These are phyloP conservation scores for Eurotiales sp. DNA, from an alignment of 2,329 filamentous ascomycete genomes.

Conservation along the genomic window DNA sequence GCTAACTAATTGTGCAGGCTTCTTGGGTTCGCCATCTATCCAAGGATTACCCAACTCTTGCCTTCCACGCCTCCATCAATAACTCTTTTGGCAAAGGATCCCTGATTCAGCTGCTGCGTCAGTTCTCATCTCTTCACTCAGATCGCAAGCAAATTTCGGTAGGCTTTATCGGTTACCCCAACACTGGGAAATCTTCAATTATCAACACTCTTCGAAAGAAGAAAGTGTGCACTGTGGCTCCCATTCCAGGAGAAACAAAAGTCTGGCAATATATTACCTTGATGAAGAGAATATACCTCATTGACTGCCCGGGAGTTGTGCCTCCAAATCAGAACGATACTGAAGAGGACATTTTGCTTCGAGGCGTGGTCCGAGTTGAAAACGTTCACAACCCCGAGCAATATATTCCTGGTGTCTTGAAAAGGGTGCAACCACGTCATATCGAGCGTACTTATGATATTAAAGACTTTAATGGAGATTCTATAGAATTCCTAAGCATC, in stretches of 20 bases:
- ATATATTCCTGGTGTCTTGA: constrained; percentile 81
- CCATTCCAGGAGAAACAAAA: constrained; percentile 94
- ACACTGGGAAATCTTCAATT: constrained; percentile 92
- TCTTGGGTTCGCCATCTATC: constrained; percentile 87
- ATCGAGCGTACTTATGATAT: constrained; percentile 91
- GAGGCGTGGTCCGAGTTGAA: constrained; percentile 89
- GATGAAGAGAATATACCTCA: constrained; percentile 91
- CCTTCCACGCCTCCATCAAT: constrained; percentile 90
- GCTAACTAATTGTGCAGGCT: constrained; percentile 58
- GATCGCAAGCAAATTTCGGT: constrained; percentile 93
- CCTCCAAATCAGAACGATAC: constrained; percentile 81
- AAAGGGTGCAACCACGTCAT: constrained; percentile 77
- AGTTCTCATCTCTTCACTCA: constrained; percentile 86
- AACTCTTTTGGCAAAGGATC: constrained; percentile 97
- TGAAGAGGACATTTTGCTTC: constrained; percentile 80
- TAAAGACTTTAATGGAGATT: constrained; percentile 58
- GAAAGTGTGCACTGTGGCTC: constrained; percentile 88
- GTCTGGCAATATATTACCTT: constrained; percentile 97
- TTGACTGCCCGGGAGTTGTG: constrained; percentile 95
- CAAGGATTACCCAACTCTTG: constrained; percentile 87
- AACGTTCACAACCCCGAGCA: constrained; percentile 96
- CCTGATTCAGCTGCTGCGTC: constrained; percentile 82
- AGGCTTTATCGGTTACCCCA: constrained; percentile 84
- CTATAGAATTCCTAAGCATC: constrained; percentile 79
- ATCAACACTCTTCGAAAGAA: constrained; percentile 96